Conservation (phyloP, 805 yeast genomes). For the Phaffomyces opuntiae region DNA sequence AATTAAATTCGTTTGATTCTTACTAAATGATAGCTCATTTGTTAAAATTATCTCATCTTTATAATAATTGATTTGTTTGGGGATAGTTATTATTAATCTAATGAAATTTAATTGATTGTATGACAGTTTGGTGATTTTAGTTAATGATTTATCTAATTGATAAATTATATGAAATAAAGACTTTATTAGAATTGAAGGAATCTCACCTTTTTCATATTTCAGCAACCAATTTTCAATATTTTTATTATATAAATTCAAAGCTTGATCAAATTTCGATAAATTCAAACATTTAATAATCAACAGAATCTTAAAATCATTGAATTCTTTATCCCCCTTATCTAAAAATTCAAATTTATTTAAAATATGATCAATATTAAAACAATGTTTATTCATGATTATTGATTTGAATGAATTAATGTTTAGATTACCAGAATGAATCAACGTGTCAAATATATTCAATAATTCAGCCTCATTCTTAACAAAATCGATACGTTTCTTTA, state of each 20-base stretch:
- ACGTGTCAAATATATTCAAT: constrained; percentile 5
- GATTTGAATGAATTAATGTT: constrained; percentile 1
- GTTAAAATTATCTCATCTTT: not conserved
- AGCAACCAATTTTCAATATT: constrained; percentile 2
- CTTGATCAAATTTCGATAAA: constrained; percentile 1
- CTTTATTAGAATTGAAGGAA: constrained; percentile 1
- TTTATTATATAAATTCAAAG: constrained; percentile 1
- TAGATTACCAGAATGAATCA: constrained; percentile 5
- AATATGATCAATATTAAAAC: constrained; percentile 2
- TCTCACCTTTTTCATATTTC: not conserved
- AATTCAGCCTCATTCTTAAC: constrained; percentile 1
- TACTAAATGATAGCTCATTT: not conserved
- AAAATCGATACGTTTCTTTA: not conserved
- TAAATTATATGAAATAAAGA: constrained; percentile 7
- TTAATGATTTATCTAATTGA: constrained; percentile 4
- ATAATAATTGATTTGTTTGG: constrained; percentile 2
- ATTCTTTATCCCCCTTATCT: constrained; percentile 1
- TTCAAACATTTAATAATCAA: constrained; percentile 4
- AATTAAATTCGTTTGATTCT: constrained; percentile 1
- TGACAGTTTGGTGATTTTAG: not conserved
- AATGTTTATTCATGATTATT: constrained; percentile 5
- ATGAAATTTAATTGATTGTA: not conserved
- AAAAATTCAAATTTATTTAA: constrained; percentile 7
- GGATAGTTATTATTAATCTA: constrained; percentile 1
- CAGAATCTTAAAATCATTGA: constrained; percentile 2